These are phyloP conservation scores for Phoenix roebelenii DNA, from an alignment of 176 grass and related monocot genomes.

Conservation along the genomic window DNA sequence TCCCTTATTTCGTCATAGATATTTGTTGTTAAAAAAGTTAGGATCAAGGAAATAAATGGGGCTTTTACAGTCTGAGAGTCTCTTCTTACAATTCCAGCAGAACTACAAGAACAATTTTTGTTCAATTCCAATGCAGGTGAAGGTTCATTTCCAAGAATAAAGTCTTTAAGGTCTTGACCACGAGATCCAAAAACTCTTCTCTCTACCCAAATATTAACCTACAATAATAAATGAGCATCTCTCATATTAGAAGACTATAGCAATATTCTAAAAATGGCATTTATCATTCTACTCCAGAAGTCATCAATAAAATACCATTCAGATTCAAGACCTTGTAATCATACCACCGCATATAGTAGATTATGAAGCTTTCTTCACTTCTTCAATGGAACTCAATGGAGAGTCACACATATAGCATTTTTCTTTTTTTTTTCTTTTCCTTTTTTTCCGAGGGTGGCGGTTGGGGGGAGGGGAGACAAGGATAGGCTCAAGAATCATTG, in stretches of 20 bases:
- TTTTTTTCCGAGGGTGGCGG: no score
- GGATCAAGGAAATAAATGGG: neutral
- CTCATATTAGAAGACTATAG: neutral
- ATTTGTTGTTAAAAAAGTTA: constrained; percentile 7
- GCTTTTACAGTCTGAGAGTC: constrained; percentile 54
- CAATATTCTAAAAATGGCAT: no score
- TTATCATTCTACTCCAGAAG: no score
- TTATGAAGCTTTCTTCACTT: no score
- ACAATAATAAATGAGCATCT: constrained; percentile 5
- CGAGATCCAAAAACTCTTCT: constrained; percentile 94
- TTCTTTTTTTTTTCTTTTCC: no score
- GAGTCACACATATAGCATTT: no score
- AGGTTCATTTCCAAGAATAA: constrained; percentile 73
- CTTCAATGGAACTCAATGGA: no score
- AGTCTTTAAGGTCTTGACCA: constrained; percentile 59
- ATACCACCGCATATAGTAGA: no score
- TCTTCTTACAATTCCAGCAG: constrained; percentile 64
- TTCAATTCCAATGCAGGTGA: constrained; percentile 70
- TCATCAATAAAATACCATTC: no score
- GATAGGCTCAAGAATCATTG: no score
- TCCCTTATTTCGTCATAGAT: neutral
- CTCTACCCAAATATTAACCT: constrained; percentile 98
- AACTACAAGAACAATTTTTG: constrained; percentile 63
- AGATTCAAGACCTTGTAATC: no score
- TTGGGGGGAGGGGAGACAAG: no score